Conservation (phyloP, 2,329 filamentous ascomycete species). For the Mariannaea sp. region DNA sequence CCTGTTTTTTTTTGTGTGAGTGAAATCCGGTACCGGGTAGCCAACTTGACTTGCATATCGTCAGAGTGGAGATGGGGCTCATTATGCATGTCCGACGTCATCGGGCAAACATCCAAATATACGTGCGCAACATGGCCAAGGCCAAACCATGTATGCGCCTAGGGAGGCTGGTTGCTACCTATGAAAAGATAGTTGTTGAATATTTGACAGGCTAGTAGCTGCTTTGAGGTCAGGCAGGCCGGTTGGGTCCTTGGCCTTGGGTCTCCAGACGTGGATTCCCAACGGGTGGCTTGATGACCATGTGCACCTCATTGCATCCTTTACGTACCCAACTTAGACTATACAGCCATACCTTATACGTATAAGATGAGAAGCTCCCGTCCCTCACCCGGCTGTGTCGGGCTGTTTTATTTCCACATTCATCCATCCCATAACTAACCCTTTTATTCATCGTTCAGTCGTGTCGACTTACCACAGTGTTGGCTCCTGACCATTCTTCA, state of each 20-base stretch:
- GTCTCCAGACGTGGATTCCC: no score
- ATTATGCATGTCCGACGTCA: slow-evolving; percentile 37
- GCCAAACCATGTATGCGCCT: no score
- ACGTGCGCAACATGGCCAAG: neutral
- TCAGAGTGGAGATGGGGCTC: slow-evolving; percentile 24
- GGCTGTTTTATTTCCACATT: slow-evolving; percentile 18
- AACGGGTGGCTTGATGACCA: neutral
- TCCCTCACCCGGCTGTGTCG: slow-evolving; percentile 2
- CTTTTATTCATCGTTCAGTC: slow-evolving; percentile 7
- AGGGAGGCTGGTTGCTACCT: no score
- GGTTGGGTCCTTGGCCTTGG: neutral
- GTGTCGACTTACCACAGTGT: neutral
- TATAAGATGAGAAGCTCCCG: slow-evolving; percentile 32
- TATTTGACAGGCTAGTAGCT: no score
- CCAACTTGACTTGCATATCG: no score
- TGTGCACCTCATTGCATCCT: no score
- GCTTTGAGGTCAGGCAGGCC: no score
- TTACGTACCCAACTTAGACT: no score
- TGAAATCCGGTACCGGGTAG: no score
- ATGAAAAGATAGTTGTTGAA: no score
- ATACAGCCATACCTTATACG: no score
- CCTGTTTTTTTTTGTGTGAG: no score
- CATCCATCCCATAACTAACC: slow-evolving; percentile 4
- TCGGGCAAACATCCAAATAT: slow-evolving; percentile 13
- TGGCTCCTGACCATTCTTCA: slow-evolving; percentile 19